Percentiles rank a stretch among this genome's conserved stretches.
Evolutionary conservation across 805 yeast genomes (phyloP).

Genomic region (Starmera caribaea): DNA sequence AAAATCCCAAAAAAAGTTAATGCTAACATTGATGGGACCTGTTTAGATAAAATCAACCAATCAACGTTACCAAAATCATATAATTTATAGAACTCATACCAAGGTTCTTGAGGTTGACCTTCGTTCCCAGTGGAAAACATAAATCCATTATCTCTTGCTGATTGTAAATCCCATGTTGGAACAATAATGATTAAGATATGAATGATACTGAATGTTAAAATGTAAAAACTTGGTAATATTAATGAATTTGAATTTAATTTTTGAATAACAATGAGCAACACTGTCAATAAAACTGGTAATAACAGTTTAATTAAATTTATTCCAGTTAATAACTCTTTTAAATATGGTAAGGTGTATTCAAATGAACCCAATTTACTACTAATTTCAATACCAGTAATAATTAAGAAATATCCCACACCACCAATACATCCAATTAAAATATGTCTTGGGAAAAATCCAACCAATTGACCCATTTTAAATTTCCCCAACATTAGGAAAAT

Average conservation of each 20-base stretch:
- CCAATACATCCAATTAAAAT: constrained; percentile 96
- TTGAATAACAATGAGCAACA: constrained; percentile 50
- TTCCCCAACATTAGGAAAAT: constrained; percentile 73
- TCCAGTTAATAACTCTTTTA: constrained; percentile 35
- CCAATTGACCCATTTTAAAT: constrained; percentile 71
- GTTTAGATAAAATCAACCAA: constrained; percentile 57
- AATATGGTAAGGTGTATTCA: constrained; percentile 49
- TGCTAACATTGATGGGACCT: constrained; percentile 91
- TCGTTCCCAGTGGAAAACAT: constrained; percentile 49
- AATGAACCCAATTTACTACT: constrained; percentile 72
- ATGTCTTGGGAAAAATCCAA: constrained; percentile 94
- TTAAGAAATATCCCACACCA: constrained; percentile 91
- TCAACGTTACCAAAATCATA: constrained; percentile 67
- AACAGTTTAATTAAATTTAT: constrained; percentile 53
- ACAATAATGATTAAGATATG: constrained; percentile 57
- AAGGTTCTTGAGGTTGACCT: constrained; percentile 60
- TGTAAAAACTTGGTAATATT: constrained; percentile 74
- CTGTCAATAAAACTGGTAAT: constrained; percentile 58
- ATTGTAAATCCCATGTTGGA: constrained; percentile 54
- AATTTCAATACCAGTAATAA: constrained; percentile 88
- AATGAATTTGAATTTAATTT: constrained; percentile 55
- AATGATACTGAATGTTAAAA: constrained; percentile 56
- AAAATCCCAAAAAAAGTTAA: constrained; percentile 90
- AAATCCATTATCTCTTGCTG: constrained; percentile 74
- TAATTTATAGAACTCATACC: constrained; percentile 77